phyloP scores from a whole-genome alignment of 1,284 basidiomycete species.

The Trametes pubescens region DNA sequence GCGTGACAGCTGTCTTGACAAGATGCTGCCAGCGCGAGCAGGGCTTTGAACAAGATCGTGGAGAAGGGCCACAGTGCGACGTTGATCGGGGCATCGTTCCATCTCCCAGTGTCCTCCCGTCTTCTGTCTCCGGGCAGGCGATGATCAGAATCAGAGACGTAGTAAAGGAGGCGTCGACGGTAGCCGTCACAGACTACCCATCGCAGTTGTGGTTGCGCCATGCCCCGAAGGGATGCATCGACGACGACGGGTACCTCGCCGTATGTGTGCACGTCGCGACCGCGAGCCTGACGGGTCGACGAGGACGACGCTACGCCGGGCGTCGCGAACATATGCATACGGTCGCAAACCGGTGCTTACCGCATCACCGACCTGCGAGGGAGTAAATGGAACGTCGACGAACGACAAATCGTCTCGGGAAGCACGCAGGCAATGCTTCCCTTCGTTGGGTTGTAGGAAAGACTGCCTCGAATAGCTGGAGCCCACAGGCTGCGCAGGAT shows the following conservation, averaged over 20 bases:
- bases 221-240: constrained; percentile 21
- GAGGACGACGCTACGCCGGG: constrained; percentile 17
- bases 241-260: constrained; percentile 23
- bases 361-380: constrained; percentile 12
- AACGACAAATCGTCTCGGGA: neutral
- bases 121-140: constrained; percentile 21
- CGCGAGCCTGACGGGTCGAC: constrained; percentile 3
- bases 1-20: too few species aligned
- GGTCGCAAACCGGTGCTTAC: constrained; percentile 2
- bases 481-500: too few species aligned
- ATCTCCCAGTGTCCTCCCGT: constrained; percentile 17
- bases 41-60: constrained; percentile 19
- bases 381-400: constrained; percentile 17
- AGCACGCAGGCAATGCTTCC: neutral
- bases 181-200: constrained; percentile 19
- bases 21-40: too few species aligned
- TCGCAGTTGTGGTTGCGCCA: constrained; percentile 19
- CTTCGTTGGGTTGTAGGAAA: neutral
- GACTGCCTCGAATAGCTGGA: too few species aligned
- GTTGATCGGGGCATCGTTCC: constrained; percentile 27
- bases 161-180: constrained; percentile 12
- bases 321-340: constrained; percentile 9
- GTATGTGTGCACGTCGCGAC: constrained; percentile 1
- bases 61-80: constrained; percentile 16
- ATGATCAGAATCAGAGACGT: constrained; percentile 5